Base-by-base conservation (phyloP, 208 protist genomes). In the Zelonia costaricensis region DNA sequence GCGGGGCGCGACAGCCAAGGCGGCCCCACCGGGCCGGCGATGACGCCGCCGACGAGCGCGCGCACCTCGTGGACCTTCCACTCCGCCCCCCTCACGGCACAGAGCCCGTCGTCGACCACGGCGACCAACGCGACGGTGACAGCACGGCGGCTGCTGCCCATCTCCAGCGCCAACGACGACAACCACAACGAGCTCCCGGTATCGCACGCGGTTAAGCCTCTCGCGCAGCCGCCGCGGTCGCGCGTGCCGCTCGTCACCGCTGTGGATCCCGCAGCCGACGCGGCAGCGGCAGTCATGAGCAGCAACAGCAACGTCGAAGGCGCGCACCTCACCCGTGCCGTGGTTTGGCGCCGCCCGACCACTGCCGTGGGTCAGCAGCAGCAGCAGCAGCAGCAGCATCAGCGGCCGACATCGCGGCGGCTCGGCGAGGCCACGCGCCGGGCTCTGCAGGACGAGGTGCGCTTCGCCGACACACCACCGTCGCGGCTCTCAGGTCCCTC, bases 21-120 rank as follows among this genome's bases (percentile, higher is more conserved):
- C n/a, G n/a, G n/a, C n/a, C n/a, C n/a, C n/a, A n/a, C n/a, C n/a
- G n/a, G n/a, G n/a, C n/a, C n/a, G 22, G 20, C 22, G 2, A 31
- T 64, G 22, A 28, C 27, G 13, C 40, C 56, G n/a, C 56, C 49
- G 3, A 44, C 23, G 43, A 73, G 66, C 51, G 48, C 64, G 3
- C 55, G 25, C 44, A 72, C 76, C 18, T 77, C 69, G 15, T 82
- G 76, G 76, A 77, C 76, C 27, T 82, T 82, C 23, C 70, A 69
- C 23, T 82, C 76, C n/a, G 39, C 61, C 13, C 40, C 30, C 15
- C 45, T 33, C 33, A 44, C 25, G 1, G 51, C 12, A 13, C 47
- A 38, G 16, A 35, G 38, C 4, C 40, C 56, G 12, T 55, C 58
- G 7, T 31, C 43, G 3, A 30, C 43, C 10, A 43, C 16, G n/a